Percentiles rank a stretch among this genome's conserved stretches.
Evolutionary conservation across 495 filamentous ascomycete species (phyloP).

Genomic region (Lepraria neglecta): DNA sequence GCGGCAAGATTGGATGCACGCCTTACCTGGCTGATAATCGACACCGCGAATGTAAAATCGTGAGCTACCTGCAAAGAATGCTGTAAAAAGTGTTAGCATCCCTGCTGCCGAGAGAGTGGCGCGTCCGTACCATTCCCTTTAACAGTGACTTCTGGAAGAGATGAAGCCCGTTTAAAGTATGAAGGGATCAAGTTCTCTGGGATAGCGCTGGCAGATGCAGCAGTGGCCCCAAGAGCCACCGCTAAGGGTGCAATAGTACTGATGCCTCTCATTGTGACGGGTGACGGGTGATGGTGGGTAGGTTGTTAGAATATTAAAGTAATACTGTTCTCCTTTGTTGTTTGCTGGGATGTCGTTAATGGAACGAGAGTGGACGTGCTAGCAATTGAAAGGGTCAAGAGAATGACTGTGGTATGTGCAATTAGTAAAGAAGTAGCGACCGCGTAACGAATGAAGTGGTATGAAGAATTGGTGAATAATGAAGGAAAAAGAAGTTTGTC

Average conservation of each 20-base stretch:
- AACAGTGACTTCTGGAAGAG: constrained; percentile 38
- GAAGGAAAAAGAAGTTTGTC: constrained; percentile 16
- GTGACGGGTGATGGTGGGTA: not conserved
- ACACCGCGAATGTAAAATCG: constrained; percentile 94
- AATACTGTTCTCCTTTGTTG: not conserved
- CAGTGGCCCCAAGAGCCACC: constrained; percentile 25
- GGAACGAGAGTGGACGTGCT: constrained; percentile 25
- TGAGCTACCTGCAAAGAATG: constrained; percentile 76
- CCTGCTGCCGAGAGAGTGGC: not conserved
- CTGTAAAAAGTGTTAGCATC: constrained; percentile 38
- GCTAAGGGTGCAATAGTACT: constrained; percentile 21
- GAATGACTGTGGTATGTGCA: constrained; percentile 28
- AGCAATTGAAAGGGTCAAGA: constrained; percentile 29
- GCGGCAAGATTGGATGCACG: not conserved
- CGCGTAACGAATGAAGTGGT: constrained; percentile 27
- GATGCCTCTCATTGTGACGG: constrained; percentile 26
- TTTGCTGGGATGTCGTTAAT: constrained; percentile 30
- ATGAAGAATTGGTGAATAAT: constrained; percentile 24
- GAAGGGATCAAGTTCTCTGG: constrained; percentile 22
- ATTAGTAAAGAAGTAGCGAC: constrained; percentile 17
- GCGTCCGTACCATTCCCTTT: constrained; percentile 41
- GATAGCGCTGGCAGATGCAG: constrained; percentile 20
- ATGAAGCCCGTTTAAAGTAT: constrained; percentile 22
- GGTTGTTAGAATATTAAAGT: not conserved
- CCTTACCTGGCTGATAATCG: constrained; percentile 73